phyloP scores from a whole-genome alignment of 352 stramenopile genomes.

The Phytophthora podocarpi region DNA sequence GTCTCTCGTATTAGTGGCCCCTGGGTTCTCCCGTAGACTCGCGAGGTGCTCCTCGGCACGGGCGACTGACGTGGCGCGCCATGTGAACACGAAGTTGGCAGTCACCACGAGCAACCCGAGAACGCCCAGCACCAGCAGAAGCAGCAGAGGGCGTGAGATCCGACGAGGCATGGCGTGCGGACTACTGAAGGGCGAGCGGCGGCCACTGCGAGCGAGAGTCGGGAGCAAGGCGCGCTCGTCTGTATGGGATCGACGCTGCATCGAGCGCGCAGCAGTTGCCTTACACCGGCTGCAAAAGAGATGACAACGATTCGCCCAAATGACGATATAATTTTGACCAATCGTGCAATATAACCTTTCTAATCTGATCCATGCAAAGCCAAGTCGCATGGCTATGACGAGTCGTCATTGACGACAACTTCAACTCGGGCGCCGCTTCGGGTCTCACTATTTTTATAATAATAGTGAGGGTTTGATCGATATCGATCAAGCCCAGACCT shows the following conservation, averaged over 20 bases:
- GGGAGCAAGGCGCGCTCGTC: slow-evolving; percentile 28
- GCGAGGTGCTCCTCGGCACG: slow-evolving; percentile 22
- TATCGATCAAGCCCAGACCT: too few relatives aligned
- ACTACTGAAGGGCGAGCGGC: slow-evolving; percentile 27
- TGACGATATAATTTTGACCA: too few relatives aligned
- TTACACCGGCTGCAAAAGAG: background rate
- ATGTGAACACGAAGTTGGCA: slow-evolving; percentile 38
- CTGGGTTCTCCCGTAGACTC: slow-evolving; percentile 6
- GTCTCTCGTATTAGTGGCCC: background rate
- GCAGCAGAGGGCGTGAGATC: slow-evolving; percentile 16
- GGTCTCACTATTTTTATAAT: too few relatives aligned
- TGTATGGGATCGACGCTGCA: slow-evolving; percentile 29
- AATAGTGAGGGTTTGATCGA: too few relatives aligned
- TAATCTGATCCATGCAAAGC: too few relatives aligned
- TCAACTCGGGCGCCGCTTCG: too few relatives aligned
- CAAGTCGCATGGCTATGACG: too few relatives aligned
- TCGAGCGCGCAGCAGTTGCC: slow-evolving; percentile 6
- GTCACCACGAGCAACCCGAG: slow-evolving; percentile 32
- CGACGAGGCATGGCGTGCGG: slow-evolving; percentile 24
- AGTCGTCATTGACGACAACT: too few relatives aligned
- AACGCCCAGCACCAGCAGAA: slow-evolving; percentile 19
- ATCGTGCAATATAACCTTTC: too few relatives aligned
- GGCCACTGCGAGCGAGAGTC: slow-evolving; percentile 24
- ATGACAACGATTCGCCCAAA: too few relatives aligned
- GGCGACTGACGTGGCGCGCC: slow-evolving; percentile 25